A percentile compares a stretch with the other conserved stretches of the same genome.
These are phyloP conservation scores for Liriodendron chinense DNA, from an alignment of 164 flowering plant genomes.

Conservation along the genomic window DNA sequence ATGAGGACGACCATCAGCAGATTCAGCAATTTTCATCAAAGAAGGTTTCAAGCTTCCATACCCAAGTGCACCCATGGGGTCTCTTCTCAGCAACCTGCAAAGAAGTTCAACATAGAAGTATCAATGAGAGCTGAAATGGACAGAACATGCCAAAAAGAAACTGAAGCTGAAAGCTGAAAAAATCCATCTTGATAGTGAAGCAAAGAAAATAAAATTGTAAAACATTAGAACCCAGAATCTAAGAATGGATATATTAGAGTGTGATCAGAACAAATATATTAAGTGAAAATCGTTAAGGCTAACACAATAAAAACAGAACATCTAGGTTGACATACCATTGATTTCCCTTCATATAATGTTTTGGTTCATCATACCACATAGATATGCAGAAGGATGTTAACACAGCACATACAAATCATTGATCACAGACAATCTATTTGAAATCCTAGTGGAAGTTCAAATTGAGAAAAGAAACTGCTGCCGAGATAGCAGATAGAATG, in stretches of 20 bases:
- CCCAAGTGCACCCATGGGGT: slow-evolving; percentile 98
- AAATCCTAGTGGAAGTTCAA: background rate
- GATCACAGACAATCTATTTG: too few relatives aligned
- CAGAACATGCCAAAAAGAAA: background rate
- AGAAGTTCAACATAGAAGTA: slow-evolving; percentile 1
- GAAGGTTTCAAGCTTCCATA: slow-evolving; percentile 60
- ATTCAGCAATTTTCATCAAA: slow-evolving; percentile 58
- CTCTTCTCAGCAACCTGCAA: slow-evolving; percentile 80
- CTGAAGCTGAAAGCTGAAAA: background rate
- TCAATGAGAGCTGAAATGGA: background rate
- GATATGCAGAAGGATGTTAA: background rate
- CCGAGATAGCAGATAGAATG: background rate
- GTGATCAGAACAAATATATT: too few relatives aligned
- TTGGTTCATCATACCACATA: background rate
- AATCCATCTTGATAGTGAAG: too few relatives aligned
- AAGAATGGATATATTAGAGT: too few relatives aligned
- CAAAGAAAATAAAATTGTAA: too few relatives aligned
- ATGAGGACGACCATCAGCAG: slow-evolving; percentile 79
- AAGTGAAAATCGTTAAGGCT: too few relatives aligned
- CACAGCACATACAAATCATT: background rate
- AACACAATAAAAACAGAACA: too few relatives aligned
- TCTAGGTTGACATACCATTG: background rate
- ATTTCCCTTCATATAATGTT: background rate
- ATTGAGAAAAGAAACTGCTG: too few relatives aligned
- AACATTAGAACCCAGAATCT: too few relatives aligned